These are phyloP conservation scores for Panus rudis DNA, from an alignment of 768 basidiomycete species.

Conservation along the genomic window DNA sequence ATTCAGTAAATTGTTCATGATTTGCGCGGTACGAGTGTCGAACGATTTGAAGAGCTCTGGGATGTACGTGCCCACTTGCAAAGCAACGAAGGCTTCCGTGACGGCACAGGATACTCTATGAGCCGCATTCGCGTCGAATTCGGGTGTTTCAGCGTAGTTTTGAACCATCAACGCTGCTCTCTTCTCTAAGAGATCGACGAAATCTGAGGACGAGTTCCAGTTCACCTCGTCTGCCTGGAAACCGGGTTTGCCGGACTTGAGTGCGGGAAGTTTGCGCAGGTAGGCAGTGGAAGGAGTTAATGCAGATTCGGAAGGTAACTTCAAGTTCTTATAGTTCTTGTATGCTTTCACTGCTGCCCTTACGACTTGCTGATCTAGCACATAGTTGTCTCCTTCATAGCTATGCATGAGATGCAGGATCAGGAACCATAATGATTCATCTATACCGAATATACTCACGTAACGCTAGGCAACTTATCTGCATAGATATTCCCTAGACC, in stretches of 20 bases:
- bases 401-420: constrained; percentile 23
- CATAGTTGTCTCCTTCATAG: constrained; percentile 76
- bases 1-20: constrained; percentile 31
- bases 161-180: constrained; percentile 56
- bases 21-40: constrained; percentile 12
- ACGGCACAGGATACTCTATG: constrained; percentile 57
- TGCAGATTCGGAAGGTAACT: constrained; percentile 15
- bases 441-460: constrained; percentile 34
- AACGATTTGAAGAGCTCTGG: constrained; percentile 19
- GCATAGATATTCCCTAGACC: constrained; percentile 62
- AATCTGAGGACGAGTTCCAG: constrained; percentile 28
- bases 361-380: constrained; percentile 69
- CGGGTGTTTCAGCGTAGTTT: constrained; percentile 26
- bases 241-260: too few species aligned
- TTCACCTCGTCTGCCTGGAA: constrained; percentile 23
- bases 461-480: constrained; percentile 56
- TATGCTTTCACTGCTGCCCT: constrained; percentile 63
- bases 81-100: constrained; percentile 63
- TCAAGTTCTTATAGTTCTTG: constrained; percentile 26
- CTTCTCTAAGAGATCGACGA: constrained; percentile 49
- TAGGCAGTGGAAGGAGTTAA: constrained; percentile 48
- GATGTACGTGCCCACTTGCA: constrained; percentile 45
- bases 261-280: constrained; percentile 46
- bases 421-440: neutral
- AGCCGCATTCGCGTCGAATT: constrained; percentile 48